phyloP scores from a whole-genome alignment of 1,284 basidiomycete species.

The Bondarzewia mesenterica region DNA sequence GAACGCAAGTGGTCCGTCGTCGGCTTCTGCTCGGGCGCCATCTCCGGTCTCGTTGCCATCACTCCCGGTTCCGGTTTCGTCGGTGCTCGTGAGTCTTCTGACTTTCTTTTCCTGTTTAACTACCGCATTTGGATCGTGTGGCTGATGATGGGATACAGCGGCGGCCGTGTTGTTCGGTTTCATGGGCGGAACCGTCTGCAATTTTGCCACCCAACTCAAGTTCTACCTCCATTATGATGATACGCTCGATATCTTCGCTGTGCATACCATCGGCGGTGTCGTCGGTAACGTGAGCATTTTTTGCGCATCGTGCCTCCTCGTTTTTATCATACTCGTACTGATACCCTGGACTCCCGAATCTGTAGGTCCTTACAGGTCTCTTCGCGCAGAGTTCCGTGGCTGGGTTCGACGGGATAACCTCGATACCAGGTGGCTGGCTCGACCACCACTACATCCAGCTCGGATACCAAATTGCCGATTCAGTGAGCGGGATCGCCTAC shows the following conservation, averaged over 20 bases:
- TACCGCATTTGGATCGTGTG: background rate
- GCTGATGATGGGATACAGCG: constrained; percentile 28
- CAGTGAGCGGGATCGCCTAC: constrained; percentile 64
- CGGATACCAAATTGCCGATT: constrained; percentile 84
- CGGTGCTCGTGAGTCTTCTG: constrained; percentile 57
- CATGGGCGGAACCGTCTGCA: constrained; percentile 78
- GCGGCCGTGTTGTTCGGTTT: constrained; percentile 84
- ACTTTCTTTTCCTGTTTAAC: background rate
- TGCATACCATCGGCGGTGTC: constrained; percentile 84
- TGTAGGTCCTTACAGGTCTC: constrained; percentile 71
- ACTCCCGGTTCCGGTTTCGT: constrained; percentile 91
- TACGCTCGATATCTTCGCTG: constrained; percentile 86
- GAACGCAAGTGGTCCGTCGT: constrained; percentile 92
- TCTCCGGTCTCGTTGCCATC: constrained; percentile 85
- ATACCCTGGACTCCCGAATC: constrained; percentile 23
- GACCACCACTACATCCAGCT: constrained; percentile 82
- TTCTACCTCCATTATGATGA: constrained; percentile 71
- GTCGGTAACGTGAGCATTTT: constrained; percentile 59
- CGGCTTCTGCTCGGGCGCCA: constrained; percentile 94
- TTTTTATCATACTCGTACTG: constrained; percentile 7
- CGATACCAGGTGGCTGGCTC: constrained; percentile 84
- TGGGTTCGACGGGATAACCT: constrained; percentile 70
- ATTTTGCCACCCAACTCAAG: constrained; percentile 94
- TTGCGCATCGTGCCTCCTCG: background rate
- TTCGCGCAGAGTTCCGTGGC: constrained; percentile 88